Base-by-base conservation (phyloP, 345 rosid genomes). In the Abelmoschus esculentus region DNA sequence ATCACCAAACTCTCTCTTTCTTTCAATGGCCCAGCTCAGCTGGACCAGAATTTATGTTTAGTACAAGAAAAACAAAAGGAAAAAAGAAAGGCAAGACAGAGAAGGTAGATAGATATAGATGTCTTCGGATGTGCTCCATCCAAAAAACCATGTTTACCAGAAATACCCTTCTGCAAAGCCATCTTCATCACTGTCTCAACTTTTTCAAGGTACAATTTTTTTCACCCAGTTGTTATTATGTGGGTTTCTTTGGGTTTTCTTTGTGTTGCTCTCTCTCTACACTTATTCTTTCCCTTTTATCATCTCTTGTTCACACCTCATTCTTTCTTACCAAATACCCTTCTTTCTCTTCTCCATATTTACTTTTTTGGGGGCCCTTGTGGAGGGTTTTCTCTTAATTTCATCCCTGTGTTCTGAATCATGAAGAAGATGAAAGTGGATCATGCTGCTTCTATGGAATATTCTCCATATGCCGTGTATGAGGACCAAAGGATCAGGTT, bases 231-330 rank as follows among this genome's bases (percentile, higher is more conserved):
- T 83, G 80, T 83, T 78, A 85, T 83, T 76, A 84, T 86, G 90
- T 87, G 92, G 91, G 89, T 89, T 85, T 86, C 90, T 88, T 82
- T 80, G 86, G 83, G 84, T 81, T 81, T 87, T 85, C 86, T 72
- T 82, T 81, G 88, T 85, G 87, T 86, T 74, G 89, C 47, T 50
- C 65, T 61, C 67, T 71, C 52, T 40, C 69, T 7, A 65, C 19
- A 14, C 69, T 22, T 65, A 26, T 44, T 65, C 69, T 65, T 71
- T 7, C n/a, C 69, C 15, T 46, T 64, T 46, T 46, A 65, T 65
- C 14, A 65, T 65, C 12, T 57, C 36, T 26, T 57, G 61, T 34
- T 31, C 34, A 11, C 32, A 26, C 14, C 69, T 64, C 34, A 22
- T 53, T 63, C 52, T 17, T 38, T 66, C 44, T 52, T 70, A 47